These are phyloP conservation scores for Acaromyces ingoldii DNA, from an alignment of 1,284 basidiomycete genomes.

Conservation along the genomic window DNA sequence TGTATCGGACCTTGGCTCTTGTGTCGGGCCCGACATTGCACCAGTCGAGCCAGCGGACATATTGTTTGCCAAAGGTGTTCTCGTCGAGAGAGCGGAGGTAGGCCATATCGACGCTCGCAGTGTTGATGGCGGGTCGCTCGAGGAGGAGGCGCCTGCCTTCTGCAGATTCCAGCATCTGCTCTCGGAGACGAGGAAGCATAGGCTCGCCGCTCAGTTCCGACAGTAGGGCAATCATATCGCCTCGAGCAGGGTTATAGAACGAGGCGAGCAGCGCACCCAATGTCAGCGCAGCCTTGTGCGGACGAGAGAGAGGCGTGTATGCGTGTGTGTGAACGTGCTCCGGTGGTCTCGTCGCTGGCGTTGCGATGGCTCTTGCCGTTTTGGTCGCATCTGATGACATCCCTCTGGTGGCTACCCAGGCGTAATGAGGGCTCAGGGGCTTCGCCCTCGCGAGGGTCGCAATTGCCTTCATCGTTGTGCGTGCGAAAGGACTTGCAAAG, in stretches of 20 bases:
- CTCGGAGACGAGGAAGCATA: constrained; percentile 72
- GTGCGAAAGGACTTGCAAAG: too few species aligned
- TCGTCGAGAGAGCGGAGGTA: constrained; percentile 64
- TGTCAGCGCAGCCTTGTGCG: constrained; percentile 61
- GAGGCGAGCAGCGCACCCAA: constrained; percentile 80
- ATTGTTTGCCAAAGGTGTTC: constrained; percentile 79
- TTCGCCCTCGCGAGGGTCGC: too few species aligned
- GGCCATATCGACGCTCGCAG: constrained; percentile 69
- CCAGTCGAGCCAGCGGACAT: constrained; percentile 82
- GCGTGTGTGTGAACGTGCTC: constrained; percentile 5
- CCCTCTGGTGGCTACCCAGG: too few species aligned
- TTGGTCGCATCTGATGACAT: too few species aligned
- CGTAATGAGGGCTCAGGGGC: too few species aligned
- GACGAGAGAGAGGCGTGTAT: constrained; percentile 8
- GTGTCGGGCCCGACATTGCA: constrained; percentile 94
- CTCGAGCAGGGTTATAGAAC: constrained; percentile 74
- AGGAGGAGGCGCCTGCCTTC: constrained; percentile 64
- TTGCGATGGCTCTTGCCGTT: background rate
- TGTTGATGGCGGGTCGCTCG: constrained; percentile 75
- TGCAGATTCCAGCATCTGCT: constrained; percentile 69
- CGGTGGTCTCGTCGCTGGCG: background rate
- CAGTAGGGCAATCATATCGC: constrained; percentile 85
- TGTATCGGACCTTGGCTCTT: constrained; percentile 80
- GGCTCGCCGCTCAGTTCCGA: constrained; percentile 83
- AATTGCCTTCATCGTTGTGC: too few species aligned